A percentile compares a stretch with the other conserved stretches of the same genome.
phyloP scores from a whole-genome alignment of 306 rosid species.

The Rosa persica region DNA sequence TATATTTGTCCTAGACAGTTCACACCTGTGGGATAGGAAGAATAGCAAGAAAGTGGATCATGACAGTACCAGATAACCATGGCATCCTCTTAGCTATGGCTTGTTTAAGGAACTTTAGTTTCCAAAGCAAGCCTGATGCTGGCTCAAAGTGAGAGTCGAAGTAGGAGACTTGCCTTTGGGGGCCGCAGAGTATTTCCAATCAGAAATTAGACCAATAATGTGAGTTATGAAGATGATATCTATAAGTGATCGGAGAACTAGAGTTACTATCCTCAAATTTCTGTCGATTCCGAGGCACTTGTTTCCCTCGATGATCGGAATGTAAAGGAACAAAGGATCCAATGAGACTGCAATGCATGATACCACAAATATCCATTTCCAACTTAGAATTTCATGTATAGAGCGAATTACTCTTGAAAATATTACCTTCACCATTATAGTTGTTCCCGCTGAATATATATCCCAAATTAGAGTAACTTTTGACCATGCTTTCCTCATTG shows the following conservation, averaged over 20 bases:
- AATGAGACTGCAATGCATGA: conserved; percentile 33
- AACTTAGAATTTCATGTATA: neutral
- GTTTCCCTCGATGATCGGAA: conserved; percentile 20
- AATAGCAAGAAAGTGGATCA: neutral
- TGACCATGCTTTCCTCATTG: conserved; percentile 1
- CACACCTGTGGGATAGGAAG: conserved; percentile 28
- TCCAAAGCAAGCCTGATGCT: conserved; percentile 5
- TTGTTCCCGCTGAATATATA: neutral
- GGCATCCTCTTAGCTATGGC: neutral
- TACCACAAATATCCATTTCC: conserved; percentile 5
- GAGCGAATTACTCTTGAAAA: neutral
- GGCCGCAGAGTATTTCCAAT: neutral
- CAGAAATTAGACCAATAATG: conserved; percentile 22
- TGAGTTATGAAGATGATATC: conserved; percentile 31
- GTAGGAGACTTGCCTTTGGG: neutral
- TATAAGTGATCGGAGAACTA: conserved; percentile 24
- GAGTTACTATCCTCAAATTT: conserved; percentile 24
- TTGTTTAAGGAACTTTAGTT: neutral
- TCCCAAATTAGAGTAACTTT: neutral
- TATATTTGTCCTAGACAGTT: neutral
- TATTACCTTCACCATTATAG: neutral
- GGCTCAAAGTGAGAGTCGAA: conserved; percentile 4
- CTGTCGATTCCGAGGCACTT: conserved; percentile 32
- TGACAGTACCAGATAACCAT: neutral
- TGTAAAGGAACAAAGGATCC: conserved; percentile 40